A percentile compares a stretch with the other conserved stretches of the same genome.
phyloP scores from a whole-genome alignment of 257 asterid genomes.

The Anisodus acutangulus region DNA sequence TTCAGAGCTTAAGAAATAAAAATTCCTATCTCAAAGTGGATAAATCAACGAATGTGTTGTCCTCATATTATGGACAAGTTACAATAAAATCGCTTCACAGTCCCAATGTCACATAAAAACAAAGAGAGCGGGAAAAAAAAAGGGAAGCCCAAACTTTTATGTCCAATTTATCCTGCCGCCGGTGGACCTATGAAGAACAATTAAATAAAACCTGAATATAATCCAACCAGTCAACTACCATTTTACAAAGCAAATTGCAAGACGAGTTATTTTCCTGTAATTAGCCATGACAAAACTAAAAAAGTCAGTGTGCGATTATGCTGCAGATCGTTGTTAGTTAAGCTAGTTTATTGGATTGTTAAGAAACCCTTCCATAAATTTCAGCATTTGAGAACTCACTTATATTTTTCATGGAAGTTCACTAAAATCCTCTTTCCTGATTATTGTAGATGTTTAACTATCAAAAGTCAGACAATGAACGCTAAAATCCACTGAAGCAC shows the following conservation, averaged over 20 bases:
- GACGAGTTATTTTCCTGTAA: neutral
- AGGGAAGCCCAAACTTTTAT: neutral
- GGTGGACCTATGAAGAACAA: neutral
- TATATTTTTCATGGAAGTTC: conserved; percentile 1
- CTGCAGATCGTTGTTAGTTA: neutral
- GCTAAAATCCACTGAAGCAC: neutral
- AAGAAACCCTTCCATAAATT: neutral
- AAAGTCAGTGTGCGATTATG: neutral
- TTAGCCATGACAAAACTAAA: neutral
- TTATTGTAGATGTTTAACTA: neutral
- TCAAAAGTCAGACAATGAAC: neutral
- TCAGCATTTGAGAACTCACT: neutral
- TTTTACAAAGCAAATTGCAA: neutral
- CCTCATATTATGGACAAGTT: neutral
- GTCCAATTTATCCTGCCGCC: neutral
- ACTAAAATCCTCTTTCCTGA: neutral
- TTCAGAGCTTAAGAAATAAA: neutral
- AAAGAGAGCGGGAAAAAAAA: neutral
- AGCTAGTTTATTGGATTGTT: neutral
- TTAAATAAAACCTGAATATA: neutral
- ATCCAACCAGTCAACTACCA: neutral
- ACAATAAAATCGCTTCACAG: neutral
- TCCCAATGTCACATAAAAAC: neutral
- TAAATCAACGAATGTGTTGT: neutral
- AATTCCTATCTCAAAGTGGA: neutral